These are phyloP conservation scores for Ogataea hybrid DNA, from an alignment of 1,139 yeast species.

Conservation along the genomic window DNA sequence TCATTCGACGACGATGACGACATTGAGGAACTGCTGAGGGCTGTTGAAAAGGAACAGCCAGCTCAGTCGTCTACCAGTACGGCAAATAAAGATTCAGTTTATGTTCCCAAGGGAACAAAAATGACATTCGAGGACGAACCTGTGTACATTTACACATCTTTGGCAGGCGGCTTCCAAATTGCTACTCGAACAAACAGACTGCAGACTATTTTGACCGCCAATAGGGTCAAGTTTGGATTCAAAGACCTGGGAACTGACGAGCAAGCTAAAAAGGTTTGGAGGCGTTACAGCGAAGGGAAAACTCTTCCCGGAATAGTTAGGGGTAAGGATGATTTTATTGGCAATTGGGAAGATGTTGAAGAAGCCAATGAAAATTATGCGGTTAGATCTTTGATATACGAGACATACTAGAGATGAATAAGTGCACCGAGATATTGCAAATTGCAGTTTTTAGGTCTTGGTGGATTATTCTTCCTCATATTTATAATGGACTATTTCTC, in stretches of 20 bases:
- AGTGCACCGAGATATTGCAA: background rate
- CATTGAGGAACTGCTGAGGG: slow-evolving; percentile 24
- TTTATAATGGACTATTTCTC: background rate
- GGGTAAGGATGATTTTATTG: slow-evolving; percentile 82
- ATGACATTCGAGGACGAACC: slow-evolving; percentile 48
- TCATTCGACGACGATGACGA: slow-evolving; percentile 20
- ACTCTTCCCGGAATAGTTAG: slow-evolving; percentile 88
- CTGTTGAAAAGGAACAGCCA: slow-evolving; percentile 28
- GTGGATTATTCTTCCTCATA: background rate
- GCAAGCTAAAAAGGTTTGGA: slow-evolving; percentile 84
- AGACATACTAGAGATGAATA: slow-evolving; percentile 32
- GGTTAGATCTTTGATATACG: slow-evolving; percentile 57
- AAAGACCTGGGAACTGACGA: slow-evolving; percentile 88
- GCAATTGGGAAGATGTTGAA: slow-evolving; percentile 75
- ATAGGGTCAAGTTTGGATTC: slow-evolving; percentile 63
- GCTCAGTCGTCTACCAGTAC: slow-evolving; percentile 15
- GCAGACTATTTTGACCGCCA: slow-evolving; percentile 72
- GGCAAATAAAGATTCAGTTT: slow-evolving; percentile 27
- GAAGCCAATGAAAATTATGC: slow-evolving; percentile 85
- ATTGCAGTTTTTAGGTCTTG: background rate
- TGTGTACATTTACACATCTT: slow-evolving; percentile 76
- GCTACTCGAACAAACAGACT: slow-evolving; percentile 79
- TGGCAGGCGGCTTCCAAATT: slow-evolving; percentile 88
- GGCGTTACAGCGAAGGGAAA: slow-evolving; percentile 70
- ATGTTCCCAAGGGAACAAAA: slow-evolving; percentile 32